Base-by-base conservation (phyloP, 2,329 filamentous ascomycete species). In the Stenocarpella maydis region DNA sequence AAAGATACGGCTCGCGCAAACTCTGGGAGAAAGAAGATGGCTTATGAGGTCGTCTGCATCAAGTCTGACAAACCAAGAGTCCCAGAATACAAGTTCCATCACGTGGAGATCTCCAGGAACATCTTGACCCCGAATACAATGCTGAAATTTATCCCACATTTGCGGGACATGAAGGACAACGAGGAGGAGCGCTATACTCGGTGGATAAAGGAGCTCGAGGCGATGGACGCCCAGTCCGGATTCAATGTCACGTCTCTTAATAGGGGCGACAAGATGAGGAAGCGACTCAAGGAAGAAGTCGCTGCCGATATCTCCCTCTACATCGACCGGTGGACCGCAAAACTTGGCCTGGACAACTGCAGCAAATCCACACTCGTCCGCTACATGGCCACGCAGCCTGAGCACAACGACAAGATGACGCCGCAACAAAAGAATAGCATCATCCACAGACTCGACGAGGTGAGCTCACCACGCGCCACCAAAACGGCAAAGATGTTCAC, bases 41-140 rank as follows among this genome's bases (percentile, higher is more conserved):
- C 81, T 28, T 82, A 82, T 70, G 73, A 75, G 3, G 80, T 85
- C 5, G 74, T 80, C n/a, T 79, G 82, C 72, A 82, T 87, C 72
- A 84, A 84, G 72, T 84, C 86, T 2, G 80, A 84, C 67, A 82
- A 81, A 71, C 81, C 84, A 24, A 80, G 83, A n/a, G 87, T 88
- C 10, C 87, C 87, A n/a, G 79, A 79, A 31, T 90, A 89, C 74
- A 80, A 84, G 37, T 89, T 88, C 72, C 87, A 89, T 73, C 86
- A 89, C 69, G 85, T 89, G 45, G 85, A 88, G 74, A 87, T 89
- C 64, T 82, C 81, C 74, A 88, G 86, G 75, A 89, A 89, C 68
- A 84, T 89, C 43, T 80, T 89, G 37, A 87, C 87, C 0, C 86
- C 87, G 4, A 88, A 88, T 74, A 88, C 87, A 1, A 86, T 87